These are phyloP conservation scores for Penicillium chermesinum DNA, from an alignment of 495 filamentous ascomycete genomes.

Conservation along the genomic window DNA sequence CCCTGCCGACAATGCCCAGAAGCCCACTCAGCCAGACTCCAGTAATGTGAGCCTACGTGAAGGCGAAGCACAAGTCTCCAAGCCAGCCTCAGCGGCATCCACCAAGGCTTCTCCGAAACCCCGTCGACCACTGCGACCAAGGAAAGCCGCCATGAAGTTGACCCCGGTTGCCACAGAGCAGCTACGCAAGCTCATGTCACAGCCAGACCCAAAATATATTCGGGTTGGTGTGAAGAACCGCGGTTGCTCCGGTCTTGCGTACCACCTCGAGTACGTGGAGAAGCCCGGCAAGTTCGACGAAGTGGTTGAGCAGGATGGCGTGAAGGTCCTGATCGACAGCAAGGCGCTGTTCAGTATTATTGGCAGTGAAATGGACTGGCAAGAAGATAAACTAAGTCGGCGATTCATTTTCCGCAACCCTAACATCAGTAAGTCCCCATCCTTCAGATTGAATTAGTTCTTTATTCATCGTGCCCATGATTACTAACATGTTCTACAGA, in stretches of 20 bases:
- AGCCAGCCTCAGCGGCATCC: constrained; percentile 30
- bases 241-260: constrained; percentile 94
- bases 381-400: constrained; percentile 86
- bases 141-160: constrained; percentile 88
- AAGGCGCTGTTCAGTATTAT: constrained; percentile 97
- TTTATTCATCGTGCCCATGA: background rate
- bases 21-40: constrained; percentile 16
- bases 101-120: constrained; percentile 39
- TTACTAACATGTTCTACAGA: constrained; percentile 47
- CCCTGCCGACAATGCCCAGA: constrained; percentile 19
- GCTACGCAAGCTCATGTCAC: constrained; percentile 65
- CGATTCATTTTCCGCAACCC: constrained; percentile 94
- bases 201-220: constrained; percentile 85
- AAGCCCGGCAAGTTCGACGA: constrained; percentile 85
- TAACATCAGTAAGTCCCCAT: constrained; percentile 80
- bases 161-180: constrained; percentile 72
- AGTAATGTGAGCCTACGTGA: constrained; percentile 47
- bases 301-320: constrained; percentile 89
- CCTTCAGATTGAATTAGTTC: background rate
- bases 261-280: constrained; percentile 93
- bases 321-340: constrained; percentile 92
- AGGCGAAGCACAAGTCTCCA: constrained; percentile 59
- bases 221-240: constrained; percentile 90
- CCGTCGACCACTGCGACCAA: constrained; percentile 64
- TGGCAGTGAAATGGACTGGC: constrained; percentile 99